Percentiles rank a stretch among this genome's conserved stretches.
Evolutionary conservation across 1,139 yeast species (phyloP).

Genomic region (Sugiyamaella castrensis): DNA sequence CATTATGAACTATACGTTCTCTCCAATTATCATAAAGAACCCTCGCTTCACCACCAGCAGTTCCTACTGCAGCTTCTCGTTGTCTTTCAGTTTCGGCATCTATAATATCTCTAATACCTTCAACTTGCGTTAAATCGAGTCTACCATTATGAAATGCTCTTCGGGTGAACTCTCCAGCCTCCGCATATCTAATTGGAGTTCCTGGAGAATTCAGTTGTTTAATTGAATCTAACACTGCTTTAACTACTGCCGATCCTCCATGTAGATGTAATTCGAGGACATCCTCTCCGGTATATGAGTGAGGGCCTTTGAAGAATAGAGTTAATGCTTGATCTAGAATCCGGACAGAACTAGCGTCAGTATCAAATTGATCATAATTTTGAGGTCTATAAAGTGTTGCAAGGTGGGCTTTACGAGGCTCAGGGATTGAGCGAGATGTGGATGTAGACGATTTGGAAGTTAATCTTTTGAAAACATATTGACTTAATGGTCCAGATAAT

Average conservation of each 20-base stretch:
- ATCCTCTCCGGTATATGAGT: constrained; percentile 94
- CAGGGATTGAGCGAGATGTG: constrained; percentile 45
- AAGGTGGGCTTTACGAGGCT: constrained; percentile 54
- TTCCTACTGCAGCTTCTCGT: constrained; percentile 66
- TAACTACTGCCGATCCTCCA: constrained; percentile 87
- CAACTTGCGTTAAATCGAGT: constrained; percentile 74
- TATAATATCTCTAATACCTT: constrained; percentile 83
- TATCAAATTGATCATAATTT: not conserved
- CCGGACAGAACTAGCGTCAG: constrained; percentile 36
- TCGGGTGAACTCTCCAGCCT: constrained; percentile 86
- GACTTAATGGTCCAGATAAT: constrained; percentile 68
- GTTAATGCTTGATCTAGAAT: constrained; percentile 76
- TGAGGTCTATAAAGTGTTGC: constrained; percentile 36
- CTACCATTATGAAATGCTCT: constrained; percentile 76
- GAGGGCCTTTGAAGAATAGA: constrained; percentile 66
- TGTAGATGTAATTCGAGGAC: constrained; percentile 82
- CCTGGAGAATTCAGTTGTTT: constrained; percentile 27
- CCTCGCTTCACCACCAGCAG: constrained; percentile 68
- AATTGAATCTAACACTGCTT: constrained; percentile 66
- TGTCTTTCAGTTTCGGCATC: constrained; percentile 95
- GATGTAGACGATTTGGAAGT: too few species aligned
- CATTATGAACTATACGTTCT: constrained; percentile 54
- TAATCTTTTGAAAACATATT: constrained; percentile 44
- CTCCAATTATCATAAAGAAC: constrained; percentile 65
- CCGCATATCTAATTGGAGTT: constrained; percentile 69